Evolutionary conservation across 108 stramenopile species (phyloP).

Genomic region (Parmales sp.): DNA sequence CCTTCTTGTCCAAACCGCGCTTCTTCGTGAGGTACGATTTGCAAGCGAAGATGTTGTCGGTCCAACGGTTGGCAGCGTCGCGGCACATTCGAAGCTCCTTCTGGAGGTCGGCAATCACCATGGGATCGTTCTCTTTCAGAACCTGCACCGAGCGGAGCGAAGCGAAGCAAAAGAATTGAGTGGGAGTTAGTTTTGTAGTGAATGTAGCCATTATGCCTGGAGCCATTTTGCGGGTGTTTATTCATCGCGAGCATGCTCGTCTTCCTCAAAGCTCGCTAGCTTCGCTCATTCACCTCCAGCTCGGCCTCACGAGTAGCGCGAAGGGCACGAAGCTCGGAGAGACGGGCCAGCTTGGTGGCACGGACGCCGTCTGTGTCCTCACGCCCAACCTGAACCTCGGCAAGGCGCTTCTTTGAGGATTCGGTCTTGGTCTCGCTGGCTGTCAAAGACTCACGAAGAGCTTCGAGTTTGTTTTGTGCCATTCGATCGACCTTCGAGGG

Average conservation of each 20-base stretch:
- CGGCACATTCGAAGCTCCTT: slow-evolving; percentile 48
- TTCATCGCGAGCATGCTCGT: neutral
- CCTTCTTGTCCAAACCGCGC: slow-evolving; percentile 73
- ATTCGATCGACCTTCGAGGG: slow-evolving; percentile 69
- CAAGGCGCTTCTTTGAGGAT: slow-evolving; percentile 10
- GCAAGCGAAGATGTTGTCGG: slow-evolving; percentile 79
- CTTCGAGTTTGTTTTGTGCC: slow-evolving; percentile 47
- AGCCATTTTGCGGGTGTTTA: neutral
- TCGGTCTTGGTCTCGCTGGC: slow-evolving; percentile 49
- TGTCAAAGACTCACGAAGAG: no score
- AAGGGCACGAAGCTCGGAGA: slow-evolving; percentile 26
- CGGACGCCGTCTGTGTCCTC: slow-evolving; percentile 23
- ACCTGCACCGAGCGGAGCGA: slow-evolving; percentile 24
- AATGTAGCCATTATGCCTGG: neutral
- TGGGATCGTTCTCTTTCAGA: slow-evolving; percentile 81
- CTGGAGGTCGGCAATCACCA: slow-evolving; percentile 63
- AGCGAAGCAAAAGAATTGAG: neutral
- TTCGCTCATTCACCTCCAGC: neutral
- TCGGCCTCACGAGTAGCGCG: neutral
- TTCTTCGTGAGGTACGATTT: slow-evolving; percentile 75
- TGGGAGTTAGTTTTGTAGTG: neutral
- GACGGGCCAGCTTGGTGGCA: slow-evolving; percentile 49
- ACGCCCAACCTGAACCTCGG: neutral
- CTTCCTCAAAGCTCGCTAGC: neutral
- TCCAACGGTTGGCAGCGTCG: slow-evolving; percentile 80